phyloP scores from a whole-genome alignment of 1,284 basidiomycete species.

The Bothia castanella region DNA sequence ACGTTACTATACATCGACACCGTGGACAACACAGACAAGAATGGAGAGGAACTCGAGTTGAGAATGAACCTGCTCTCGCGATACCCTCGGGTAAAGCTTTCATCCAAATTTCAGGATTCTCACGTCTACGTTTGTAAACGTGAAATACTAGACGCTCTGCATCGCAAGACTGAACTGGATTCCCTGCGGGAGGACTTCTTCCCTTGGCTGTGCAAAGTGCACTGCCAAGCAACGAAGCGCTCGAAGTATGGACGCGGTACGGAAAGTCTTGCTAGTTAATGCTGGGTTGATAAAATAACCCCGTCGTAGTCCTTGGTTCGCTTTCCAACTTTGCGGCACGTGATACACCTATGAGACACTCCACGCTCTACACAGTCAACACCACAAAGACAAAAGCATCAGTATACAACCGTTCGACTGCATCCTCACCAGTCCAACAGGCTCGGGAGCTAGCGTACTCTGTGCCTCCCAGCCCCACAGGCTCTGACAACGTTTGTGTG shows the following conservation, averaged over 20 bases:
- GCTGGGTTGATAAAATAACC: neutral
- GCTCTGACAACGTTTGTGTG: slow-evolving; percentile 37
- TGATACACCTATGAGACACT: slow-evolving; percentile 52
- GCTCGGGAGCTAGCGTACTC: slow-evolving; percentile 27
- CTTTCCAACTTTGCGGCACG: slow-evolving; percentile 15
- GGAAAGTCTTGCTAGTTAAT: slow-evolving; percentile 10
- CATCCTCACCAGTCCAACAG: slow-evolving; percentile 24
- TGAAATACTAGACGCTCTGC: slow-evolving; percentile 69
- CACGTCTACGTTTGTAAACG: slow-evolving; percentile 87
- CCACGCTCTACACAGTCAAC: slow-evolving; percentile 42
- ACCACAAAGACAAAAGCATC: slow-evolving; percentile 15
- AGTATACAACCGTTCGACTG: slow-evolving; percentile 4
- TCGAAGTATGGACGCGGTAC: slow-evolving; percentile 56
- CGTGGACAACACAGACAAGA: slow-evolving; percentile 60
- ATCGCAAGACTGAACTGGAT: slow-evolving; percentile 65
- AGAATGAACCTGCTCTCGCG: slow-evolving; percentile 71
- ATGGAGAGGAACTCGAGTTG: slow-evolving; percentile 68
- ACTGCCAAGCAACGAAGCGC: slow-evolving; percentile 62
- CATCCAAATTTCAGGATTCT: slow-evolving; percentile 73
- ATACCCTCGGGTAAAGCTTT: slow-evolving; percentile 70
- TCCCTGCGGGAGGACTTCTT: slow-evolving; percentile 85
- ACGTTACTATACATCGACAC: slow-evolving; percentile 73
- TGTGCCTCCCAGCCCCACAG: slow-evolving; percentile 43
- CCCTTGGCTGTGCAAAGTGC: slow-evolving; percentile 84
- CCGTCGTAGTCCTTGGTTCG: slow-evolving; percentile 22